Evolutionary conservation across 495 filamentous ascomycete genomes (phyloP).

Genomic region (Lentithecium fluviatile): DNA sequence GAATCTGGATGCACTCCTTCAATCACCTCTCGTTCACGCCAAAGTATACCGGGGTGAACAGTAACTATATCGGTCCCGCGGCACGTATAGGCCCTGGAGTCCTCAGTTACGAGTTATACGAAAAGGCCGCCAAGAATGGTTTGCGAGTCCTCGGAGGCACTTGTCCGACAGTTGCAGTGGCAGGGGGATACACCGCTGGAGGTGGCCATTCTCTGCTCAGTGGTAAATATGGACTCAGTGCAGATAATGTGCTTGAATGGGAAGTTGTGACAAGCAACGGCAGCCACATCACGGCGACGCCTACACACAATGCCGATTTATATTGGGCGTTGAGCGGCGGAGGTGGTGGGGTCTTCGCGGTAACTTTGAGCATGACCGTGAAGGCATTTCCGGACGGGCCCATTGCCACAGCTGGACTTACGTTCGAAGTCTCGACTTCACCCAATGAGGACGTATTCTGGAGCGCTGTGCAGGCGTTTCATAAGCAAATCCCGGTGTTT

Average conservation of each 20-base stretch:
- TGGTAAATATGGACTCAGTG: constrained; percentile 49
- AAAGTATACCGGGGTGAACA: no score
- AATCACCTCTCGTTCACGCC: no score
- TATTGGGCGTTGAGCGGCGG: no score
- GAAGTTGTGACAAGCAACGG: constrained; percentile 37
- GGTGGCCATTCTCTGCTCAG: constrained; percentile 48
- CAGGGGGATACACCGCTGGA: constrained; percentile 54
- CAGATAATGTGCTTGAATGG: constrained; percentile 50
- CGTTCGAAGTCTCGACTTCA: not conserved
- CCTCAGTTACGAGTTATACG: constrained; percentile 31
- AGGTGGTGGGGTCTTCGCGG: no score
- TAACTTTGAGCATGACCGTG: constrained; percentile 6
- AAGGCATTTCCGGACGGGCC: not conserved
- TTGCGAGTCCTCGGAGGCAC: constrained; percentile 44
- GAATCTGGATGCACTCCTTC: no score
- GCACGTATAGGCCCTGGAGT: no score
- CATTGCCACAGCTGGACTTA: not conserved
- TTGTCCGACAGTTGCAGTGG: constrained; percentile 42
- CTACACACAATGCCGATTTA: constrained; percentile 11
- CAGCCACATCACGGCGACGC: constrained; percentile 8
- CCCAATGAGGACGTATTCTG: not conserved
- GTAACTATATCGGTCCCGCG: no score
- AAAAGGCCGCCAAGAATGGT: constrained; percentile 44
- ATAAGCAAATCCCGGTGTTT: not conserved
- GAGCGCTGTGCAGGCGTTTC: not conserved